phyloP scores from a whole-genome alignment of 495 filamentous ascomycete species.

The Diplogelasinospora grovesii region DNA sequence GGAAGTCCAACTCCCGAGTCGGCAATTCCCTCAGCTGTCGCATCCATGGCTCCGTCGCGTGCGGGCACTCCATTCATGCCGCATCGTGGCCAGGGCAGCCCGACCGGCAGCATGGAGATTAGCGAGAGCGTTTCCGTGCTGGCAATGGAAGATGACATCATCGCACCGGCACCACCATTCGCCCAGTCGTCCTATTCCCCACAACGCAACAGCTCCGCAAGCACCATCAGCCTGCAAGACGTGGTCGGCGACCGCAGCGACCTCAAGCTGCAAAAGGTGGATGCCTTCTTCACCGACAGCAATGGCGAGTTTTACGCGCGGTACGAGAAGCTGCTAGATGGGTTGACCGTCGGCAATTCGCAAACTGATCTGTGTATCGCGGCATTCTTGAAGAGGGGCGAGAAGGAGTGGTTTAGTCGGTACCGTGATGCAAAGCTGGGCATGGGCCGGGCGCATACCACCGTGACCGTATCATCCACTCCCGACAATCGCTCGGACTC shows the following conservation, averaged over 20 bases:
- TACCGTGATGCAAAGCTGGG: slow-evolving; percentile 45
- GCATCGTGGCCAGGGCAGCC: neutral
- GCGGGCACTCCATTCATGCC: neutral
- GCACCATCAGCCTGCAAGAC: slow-evolving; percentile 29
- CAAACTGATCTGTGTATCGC: slow-evolving; percentile 51
- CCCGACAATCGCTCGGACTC: slow-evolving; percentile 5
- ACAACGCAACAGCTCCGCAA: slow-evolving; percentile 13
- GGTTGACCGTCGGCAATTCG: slow-evolving; percentile 47
- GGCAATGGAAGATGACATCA: neutral
- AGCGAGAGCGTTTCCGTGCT: too few relatives aligned
- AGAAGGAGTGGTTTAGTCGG: slow-evolving; percentile 55
- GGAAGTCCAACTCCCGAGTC: slow-evolving; percentile 3
- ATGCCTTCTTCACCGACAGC: slow-evolving; percentile 45
- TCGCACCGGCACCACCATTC: slow-evolving; percentile 1
- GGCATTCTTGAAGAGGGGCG: slow-evolving; percentile 50
- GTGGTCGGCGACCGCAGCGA: slow-evolving; percentile 12
- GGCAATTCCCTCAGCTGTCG: neutral
- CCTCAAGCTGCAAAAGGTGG: slow-evolving; percentile 34
- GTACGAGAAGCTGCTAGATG: slow-evolving; percentile 46
- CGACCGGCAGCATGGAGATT: neutral
- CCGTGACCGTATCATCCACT: neutral
- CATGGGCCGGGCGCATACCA: slow-evolving; percentile 1
- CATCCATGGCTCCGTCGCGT: slow-evolving; percentile 3
- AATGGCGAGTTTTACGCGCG: slow-evolving; percentile 44
- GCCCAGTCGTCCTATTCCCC: slow-evolving; percentile 3